These are phyloP conservation scores for Hygrocybe punicea DNA, from an alignment of 768 basidiomycete genomes.

Conservation along the genomic window DNA sequence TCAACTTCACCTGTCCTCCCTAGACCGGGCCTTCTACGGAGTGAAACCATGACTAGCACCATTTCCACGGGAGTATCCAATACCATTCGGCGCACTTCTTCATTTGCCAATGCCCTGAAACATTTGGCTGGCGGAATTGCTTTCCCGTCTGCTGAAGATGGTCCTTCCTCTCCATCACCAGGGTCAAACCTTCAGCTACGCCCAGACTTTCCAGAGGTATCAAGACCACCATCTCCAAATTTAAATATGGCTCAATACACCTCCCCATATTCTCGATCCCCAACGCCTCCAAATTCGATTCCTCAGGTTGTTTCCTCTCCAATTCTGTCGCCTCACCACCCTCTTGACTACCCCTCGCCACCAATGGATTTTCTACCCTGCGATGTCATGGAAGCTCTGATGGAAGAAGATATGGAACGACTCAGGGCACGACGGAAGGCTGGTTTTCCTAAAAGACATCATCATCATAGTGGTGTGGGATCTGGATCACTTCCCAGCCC, in stretches of 20 bases:
- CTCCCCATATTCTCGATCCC: constrained; percentile 66
- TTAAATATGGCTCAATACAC: constrained; percentile 73
- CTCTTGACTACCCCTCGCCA: constrained; percentile 32
- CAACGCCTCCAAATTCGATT: constrained; percentile 37
- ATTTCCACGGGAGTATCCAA: constrained; percentile 60
- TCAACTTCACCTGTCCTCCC: constrained; percentile 42
- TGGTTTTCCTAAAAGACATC: constrained; percentile 40
- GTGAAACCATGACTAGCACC: constrained; percentile 60
- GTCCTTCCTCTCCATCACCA: constrained; percentile 34
- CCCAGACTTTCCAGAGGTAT: constrained; percentile 40
- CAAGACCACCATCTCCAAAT: constrained; percentile 74
- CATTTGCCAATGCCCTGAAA: constrained; percentile 74
- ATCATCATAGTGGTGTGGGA: constrained; percentile 36
- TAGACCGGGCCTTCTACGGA: constrained; percentile 52
- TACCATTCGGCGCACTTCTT: constrained; percentile 73
- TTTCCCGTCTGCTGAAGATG: constrained; percentile 64
- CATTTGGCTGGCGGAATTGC: constrained; percentile 66
- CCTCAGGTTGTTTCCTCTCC: constrained; percentile 24
- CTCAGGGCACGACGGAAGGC: constrained; percentile 63
- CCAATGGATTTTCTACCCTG: constrained; percentile 62
- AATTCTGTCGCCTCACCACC: constrained; percentile 33
- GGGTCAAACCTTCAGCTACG: constrained; percentile 18
- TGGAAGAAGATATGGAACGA: constrained; percentile 94
- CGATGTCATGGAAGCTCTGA: constrained; percentile 82
- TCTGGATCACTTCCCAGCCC: constrained; percentile 57